phyloP scores from a whole-genome alignment of 805 yeast genomes.

The Ogataea siamensis region DNA sequence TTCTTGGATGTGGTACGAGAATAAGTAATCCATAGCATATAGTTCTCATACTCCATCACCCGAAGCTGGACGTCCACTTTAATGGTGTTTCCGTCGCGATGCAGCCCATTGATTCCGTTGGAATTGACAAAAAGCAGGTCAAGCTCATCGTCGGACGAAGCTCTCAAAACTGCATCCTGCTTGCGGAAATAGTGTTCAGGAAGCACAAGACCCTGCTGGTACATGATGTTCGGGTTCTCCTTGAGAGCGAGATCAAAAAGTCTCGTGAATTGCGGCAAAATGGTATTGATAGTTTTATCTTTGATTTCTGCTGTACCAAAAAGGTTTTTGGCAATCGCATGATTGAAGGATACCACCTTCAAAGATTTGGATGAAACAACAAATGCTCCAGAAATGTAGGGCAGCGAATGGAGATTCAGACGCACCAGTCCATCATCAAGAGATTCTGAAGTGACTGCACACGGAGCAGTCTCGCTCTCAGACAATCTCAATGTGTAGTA shows the following conservation, averaged over 20 bases:
- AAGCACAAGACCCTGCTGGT: constrained; percentile 67
- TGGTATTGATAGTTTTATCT: constrained; percentile 48
- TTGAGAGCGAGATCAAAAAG: constrained; percentile 42
- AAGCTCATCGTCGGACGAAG: constrained; percentile 38
- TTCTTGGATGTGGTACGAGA: constrained; percentile 43
- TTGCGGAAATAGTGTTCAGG: constrained; percentile 91
- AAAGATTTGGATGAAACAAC: constrained; percentile 54
- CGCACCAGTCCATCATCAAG: constrained; percentile 46
- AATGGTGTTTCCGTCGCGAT: constrained; percentile 63
- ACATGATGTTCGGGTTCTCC: constrained; percentile 39
- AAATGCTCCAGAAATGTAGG: constrained; percentile 85
- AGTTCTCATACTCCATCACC: constrained; percentile 55
- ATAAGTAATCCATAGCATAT: constrained; percentile 83
- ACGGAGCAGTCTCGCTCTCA: constrained; percentile 55
- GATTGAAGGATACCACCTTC: constrained; percentile 68
- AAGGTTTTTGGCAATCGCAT: constrained; percentile 71
- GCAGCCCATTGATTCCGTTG: constrained; percentile 65
- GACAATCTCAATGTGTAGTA: constrained; percentile 55
- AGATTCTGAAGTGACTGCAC: constrained; percentile 68
- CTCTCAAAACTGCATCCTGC: constrained; percentile 43
- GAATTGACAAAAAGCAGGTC: constrained; percentile 56
- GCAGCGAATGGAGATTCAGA: constrained; percentile 70
- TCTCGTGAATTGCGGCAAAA: constrained; percentile 62
- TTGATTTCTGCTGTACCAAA: constrained; percentile 63
- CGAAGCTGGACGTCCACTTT: constrained; percentile 79